Percentiles rank a stretch among this genome's conserved stretches.
Conservation (phyloP, 2,329 filamentous ascomycete genomes). For the Orbilia blumenaviensis region DNA sequence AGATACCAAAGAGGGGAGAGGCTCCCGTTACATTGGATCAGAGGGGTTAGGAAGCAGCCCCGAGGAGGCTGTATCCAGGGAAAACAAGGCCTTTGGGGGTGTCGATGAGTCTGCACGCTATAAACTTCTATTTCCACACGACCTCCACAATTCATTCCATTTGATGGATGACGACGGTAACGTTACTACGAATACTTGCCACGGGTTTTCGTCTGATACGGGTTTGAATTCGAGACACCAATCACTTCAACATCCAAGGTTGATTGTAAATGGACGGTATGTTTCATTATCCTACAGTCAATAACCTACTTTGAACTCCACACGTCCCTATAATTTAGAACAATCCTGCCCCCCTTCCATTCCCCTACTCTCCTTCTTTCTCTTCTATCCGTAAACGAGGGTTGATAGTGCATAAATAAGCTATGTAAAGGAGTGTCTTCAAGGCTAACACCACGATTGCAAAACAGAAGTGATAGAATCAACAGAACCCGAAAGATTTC, state of each 20-base stretch:
- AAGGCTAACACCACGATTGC: not conserved
- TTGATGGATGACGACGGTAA: slow-evolving; percentile 26
- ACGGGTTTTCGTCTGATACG: slow-evolving; percentile 11
- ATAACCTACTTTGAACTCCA: too few relatives aligned
- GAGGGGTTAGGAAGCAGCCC: slow-evolving; percentile 22
- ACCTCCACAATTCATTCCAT: slow-evolving; percentile 13
- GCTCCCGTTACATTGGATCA: slow-evolving; percentile 11
- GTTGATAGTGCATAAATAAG: not conserved
- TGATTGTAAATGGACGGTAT: slow-evolving; percentile 38
- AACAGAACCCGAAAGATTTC: slow-evolving; percentile 43
- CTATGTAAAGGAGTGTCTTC: not conserved
- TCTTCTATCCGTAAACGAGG: not conserved
- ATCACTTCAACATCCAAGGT: slow-evolving; percentile 15
- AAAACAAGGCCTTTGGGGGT: not conserved
- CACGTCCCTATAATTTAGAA: not conserved
- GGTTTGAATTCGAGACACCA: slow-evolving; percentile 7
- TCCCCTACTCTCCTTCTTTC: not conserved
- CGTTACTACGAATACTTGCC: not conserved
- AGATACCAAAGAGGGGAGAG: slow-evolving; percentile 9
- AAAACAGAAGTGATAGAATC: slow-evolving; percentile 29
- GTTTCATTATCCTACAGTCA: not conserved
- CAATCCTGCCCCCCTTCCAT: not conserved
- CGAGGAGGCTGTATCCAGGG: slow-evolving; percentile 5
- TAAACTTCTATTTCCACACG: slow-evolving; percentile 37
- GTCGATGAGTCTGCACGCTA: slow-evolving; percentile 31